Evolutionary conservation across 306 rosid genomes (phyloP).

Genomic region (Adenanthera pavonina): DNA sequence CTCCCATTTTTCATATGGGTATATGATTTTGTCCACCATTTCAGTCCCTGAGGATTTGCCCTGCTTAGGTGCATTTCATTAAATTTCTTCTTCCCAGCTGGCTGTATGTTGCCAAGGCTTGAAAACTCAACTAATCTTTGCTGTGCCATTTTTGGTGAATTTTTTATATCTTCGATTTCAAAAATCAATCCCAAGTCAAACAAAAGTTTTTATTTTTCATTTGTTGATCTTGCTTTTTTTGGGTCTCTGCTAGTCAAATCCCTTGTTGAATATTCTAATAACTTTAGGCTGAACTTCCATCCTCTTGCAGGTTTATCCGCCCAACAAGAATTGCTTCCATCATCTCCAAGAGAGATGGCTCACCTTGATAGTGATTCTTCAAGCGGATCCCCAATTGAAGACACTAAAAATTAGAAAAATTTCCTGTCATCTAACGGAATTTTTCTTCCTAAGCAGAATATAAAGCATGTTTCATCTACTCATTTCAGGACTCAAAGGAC

Average conservation of each 20-base stretch:
- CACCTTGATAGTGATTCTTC: constrained; percentile 80
- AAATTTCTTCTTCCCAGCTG: not conserved
- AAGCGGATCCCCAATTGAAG: constrained; percentile 71
- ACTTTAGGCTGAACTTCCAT: constrained; percentile 14
- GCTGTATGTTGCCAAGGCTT: not conserved
- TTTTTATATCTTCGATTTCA: not conserved
- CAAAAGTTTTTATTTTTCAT: constrained; percentile 20
- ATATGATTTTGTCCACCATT: not conserved
- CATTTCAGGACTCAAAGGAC: constrained; percentile 23
- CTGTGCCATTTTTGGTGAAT: constrained; percentile 12
- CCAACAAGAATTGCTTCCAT: constrained; percentile 61
- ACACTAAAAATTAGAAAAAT: constrained; percentile 48
- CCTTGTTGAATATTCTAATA: not conserved
- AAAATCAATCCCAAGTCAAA: not conserved
- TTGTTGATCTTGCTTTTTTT: constrained; percentile 6
- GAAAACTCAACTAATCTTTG: not conserved
- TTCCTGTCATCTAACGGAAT: not conserved
- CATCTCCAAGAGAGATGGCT: constrained; percentile 59
- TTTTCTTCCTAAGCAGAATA: constrained; percentile 24
- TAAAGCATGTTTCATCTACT: constrained; percentile 21
- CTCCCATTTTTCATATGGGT: not conserved
- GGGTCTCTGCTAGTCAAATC: not conserved
- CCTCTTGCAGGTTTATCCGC: constrained; percentile 63
- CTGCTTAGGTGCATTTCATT: not conserved
- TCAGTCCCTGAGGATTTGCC: constrained; percentile 1